phyloP scores from a whole-genome alignment of 2,329 filamentous ascomycete genomes.

The Endoconidiophora polonica region DNA sequence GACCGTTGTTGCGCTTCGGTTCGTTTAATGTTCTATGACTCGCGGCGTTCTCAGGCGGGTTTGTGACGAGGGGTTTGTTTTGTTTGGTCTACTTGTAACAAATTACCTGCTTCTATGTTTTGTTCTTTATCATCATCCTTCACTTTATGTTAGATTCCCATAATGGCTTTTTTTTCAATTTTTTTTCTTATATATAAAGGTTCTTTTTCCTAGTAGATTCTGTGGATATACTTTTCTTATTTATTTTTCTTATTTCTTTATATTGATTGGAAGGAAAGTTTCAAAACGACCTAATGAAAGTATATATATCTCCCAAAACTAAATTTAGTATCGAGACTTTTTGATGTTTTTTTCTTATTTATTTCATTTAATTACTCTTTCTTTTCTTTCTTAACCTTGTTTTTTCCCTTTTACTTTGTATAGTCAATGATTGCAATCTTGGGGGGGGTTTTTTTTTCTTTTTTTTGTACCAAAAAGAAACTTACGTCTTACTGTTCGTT shows the following conservation, averaged over 20 bases:
- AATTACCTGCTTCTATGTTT: too few relatives aligned
- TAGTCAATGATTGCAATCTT: too few relatives aligned
- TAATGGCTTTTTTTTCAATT: neutral
- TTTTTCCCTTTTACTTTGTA: too few relatives aligned
- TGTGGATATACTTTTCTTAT: neutral
- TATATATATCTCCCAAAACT: too few relatives aligned
- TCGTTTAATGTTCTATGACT: too few relatives aligned
- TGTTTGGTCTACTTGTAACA: neutral
- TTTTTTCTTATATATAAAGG: neutral
- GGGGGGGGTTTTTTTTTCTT: neutral
- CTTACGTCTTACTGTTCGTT: neutral
- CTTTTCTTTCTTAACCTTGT: neutral
- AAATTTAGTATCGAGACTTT: too few relatives aligned
- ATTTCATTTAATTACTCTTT: neutral
- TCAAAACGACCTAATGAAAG: too few relatives aligned
- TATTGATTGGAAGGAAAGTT: neutral
- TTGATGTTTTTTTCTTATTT: constrained; percentile 1
- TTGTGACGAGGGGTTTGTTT: neutral
- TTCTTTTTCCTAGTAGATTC: too few relatives aligned
- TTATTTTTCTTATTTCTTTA: neutral
- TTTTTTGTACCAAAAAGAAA: neutral
- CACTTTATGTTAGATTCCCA: neutral
- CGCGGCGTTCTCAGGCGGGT: neutral
- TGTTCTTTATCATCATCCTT: too few relatives aligned
- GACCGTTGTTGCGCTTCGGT: too few relatives aligned